Percentiles rank a stretch among this genome's conserved stretches.
Evolutionary conservation across 192 early-diverging fungal species (phyloP).

Genomic region (Coemansia sp.): DNA sequence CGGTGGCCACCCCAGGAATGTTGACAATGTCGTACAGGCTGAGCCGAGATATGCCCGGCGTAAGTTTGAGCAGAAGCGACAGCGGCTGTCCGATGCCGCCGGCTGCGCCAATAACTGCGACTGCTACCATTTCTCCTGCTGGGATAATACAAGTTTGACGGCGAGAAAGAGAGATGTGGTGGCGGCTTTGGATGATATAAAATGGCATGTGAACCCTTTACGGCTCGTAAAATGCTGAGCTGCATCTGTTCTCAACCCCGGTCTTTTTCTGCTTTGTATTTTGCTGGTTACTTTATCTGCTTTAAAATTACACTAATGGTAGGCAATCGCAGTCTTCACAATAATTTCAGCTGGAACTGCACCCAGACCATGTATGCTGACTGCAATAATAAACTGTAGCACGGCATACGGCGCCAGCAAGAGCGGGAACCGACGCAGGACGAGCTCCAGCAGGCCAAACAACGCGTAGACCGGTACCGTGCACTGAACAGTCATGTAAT

Average conservation of each 20-base stretch:
- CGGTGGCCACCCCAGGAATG: conserved; percentile 94
- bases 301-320: not conserved
- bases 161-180: no score
- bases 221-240: no score
- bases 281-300: not conserved
- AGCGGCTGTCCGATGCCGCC: conserved; percentile 98
- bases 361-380: no score
- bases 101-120: conserved; percentile 70
- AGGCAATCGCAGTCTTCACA: not conserved
- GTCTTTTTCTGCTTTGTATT: no score
- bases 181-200: no score
- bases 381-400: conserved; percentile 16
- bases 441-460: conserved; percentile 31
- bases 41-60: conserved; percentile 78
- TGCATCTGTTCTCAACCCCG: no score
- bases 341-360: no score
- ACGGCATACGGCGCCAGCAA: conserved; percentile 38
- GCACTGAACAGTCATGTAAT: conserved; percentile 34
- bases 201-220: no score
- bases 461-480: conserved; percentile 43
- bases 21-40: conserved; percentile 97
- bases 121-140: not conserved
- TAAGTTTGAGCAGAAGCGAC: conserved; percentile 90
- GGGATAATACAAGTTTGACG: no score
- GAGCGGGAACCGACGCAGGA: conserved; percentile 26